Percentiles rank a stretch among this genome's conserved stretches.
Evolutionary conservation across 2,329 filamentous ascomycete genomes (phyloP).

Genomic region (Penicillium thymicola): DNA sequence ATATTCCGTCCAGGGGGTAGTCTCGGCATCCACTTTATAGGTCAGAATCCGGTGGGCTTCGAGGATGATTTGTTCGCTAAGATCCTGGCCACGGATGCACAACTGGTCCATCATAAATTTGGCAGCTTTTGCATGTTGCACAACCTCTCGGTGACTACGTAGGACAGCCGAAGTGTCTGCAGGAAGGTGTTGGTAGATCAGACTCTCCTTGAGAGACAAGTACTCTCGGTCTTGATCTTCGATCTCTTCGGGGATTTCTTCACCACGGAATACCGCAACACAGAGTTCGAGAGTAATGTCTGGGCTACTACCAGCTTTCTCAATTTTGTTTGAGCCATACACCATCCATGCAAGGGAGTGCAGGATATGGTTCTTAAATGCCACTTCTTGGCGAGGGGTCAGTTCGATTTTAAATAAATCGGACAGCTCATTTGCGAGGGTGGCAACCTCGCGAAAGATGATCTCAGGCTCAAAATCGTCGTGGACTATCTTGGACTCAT

Average conservation of each 20-base stretch:
- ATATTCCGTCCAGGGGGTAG: conserved; percentile 2
- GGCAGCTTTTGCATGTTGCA: conserved; percentile 3
- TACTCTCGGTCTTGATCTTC: neutral
- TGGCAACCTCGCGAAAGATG: neutral
- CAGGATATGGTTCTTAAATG: neutral
- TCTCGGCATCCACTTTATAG: neutral
- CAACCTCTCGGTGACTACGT: neutral
- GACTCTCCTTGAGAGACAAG: neutral
- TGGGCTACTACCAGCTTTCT: neutral
- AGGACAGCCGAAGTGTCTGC: neutral
- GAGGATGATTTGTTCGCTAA: conserved; percentile 3
- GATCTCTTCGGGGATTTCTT: neutral
- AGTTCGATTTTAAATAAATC: neutral
- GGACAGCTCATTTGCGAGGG: neutral
- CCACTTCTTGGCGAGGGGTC: neutral
- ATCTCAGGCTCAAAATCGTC: neutral
- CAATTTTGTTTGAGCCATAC: neutral
- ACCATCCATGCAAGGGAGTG: neutral
- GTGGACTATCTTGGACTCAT: neutral
- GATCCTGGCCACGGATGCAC: neutral
- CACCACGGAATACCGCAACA: neutral
- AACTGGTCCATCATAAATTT: neutral
- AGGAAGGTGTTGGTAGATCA: neutral
- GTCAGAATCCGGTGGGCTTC: conserved; percentile 1
- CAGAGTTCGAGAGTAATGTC: neutral